A percentile compares a stretch with the other conserved stretches of the same genome.
These are phyloP conservation scores for Nakazawaea anatomiae DNA, from an alignment of 805 yeast genomes.

Conservation along the genomic window DNA sequence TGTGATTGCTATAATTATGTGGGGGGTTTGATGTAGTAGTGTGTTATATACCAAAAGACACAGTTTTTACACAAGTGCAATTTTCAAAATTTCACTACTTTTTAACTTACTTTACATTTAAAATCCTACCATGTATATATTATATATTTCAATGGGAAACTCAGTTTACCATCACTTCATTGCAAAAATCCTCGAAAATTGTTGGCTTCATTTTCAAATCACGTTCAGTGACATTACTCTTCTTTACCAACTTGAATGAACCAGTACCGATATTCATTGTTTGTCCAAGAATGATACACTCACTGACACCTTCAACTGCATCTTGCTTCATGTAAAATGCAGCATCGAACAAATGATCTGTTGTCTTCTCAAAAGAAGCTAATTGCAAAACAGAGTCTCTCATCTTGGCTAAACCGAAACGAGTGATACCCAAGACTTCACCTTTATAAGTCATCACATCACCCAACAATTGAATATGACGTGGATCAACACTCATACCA, in stretches of 20 bases:
- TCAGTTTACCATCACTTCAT: neutral
- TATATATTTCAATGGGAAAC: neutral
- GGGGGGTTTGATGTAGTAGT: neutral
- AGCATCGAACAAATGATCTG: conserved; percentile 97
- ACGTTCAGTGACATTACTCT: conserved; percentile 37
- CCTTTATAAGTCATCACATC: conserved; percentile 99
- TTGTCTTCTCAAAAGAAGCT: conserved; percentile 97
- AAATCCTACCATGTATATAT: neutral
- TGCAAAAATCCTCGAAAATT: conserved; percentile 40
- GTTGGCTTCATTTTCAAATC: conserved; percentile 38
- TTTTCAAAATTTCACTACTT: no score
- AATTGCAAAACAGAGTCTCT: conserved; percentile 95
- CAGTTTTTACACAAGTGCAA: no score
- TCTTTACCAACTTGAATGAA: conserved; percentile 77
- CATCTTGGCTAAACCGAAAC: conserved; percentile 98
- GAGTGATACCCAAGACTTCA: conserved; percentile 94
- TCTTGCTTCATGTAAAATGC: conserved; percentile 97
- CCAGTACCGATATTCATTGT: conserved; percentile 98
- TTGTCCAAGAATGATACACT: conserved; percentile 95
- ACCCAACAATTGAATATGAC: conserved; percentile 95
- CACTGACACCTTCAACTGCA: conserved; percentile 94
- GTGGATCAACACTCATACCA: conserved; percentile 99
- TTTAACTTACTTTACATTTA: neutral
- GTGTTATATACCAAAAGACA: no score
- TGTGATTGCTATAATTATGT: neutral